A percentile compares a stretch with the other conserved stretches of the same genome.
phyloP scores from a whole-genome alignment of 2,329 filamentous ascomycete genomes.

The Stagonosporopsis cucurbitacearum region DNA sequence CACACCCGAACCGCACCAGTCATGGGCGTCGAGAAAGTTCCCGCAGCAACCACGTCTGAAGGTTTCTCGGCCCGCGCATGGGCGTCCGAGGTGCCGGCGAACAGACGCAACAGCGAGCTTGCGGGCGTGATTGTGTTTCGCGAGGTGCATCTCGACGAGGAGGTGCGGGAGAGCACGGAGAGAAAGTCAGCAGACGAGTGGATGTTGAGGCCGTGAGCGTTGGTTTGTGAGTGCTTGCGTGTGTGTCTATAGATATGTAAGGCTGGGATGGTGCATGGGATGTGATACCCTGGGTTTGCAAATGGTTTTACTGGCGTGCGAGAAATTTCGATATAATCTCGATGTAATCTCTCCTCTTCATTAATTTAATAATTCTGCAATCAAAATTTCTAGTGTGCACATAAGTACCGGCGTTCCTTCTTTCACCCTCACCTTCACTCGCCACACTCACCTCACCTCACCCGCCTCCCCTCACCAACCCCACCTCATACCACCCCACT shows the following conservation, averaged over 20 bases:
- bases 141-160: constrained; percentile 32
- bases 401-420: no score
- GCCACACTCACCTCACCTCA: no score
- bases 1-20: not conserved
- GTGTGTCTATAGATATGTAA: not conserved
- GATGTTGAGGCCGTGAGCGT: constrained; percentile 2
- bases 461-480: no score
- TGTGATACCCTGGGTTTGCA: not conserved
- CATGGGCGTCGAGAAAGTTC: not conserved
- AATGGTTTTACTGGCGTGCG: not conserved
- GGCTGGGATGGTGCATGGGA: no score
- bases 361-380: no score
- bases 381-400: no score
- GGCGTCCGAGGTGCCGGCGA: constrained; percentile 23
- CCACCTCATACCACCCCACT: no score
- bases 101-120: constrained; percentile 7
- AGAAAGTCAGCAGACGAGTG: constrained; percentile 12
- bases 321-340: not conserved
- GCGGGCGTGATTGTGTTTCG: constrained; percentile 34
- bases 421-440: no score
- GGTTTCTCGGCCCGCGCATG: constrained; percentile 34
- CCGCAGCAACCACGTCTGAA: constrained; percentile 3
- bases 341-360: not conserved
- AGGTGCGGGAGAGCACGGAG: constrained; percentile 13
- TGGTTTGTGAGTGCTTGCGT: not conserved